Base-by-base conservation (phyloP, 306 rosid species). In the Castanopsis chinensis region DNA sequence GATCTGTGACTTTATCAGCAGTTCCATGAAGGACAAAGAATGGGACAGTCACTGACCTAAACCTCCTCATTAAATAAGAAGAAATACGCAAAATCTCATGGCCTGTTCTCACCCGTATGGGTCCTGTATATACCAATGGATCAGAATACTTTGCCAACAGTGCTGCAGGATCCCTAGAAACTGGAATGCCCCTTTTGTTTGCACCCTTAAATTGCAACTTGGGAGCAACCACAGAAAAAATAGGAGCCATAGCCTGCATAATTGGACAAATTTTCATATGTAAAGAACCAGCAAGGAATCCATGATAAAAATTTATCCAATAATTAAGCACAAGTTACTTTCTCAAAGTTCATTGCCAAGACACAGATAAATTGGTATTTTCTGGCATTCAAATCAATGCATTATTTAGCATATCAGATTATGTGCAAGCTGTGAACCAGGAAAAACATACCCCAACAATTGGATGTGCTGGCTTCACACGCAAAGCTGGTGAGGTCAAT, bases 21-120 rank as follows among this genome's bases (percentile, higher is more conserved):
- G 98, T 96, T 72, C 99, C 99, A 28, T 96, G 99, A 61, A 96
- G 93, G 52, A 96, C 98, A 32, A 93, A 93, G 94, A 96, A 96
- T 51, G 99, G 99, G 69, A 96, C 93, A 0, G 88, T 93, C 78
- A 96, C 92, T 8, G 88, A 84, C 86, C 87, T 89, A 35, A 96
- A 85, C 89, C 88, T 91, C 64, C 92, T 80, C 79, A 73, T 89
- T 41, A 96, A 80, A 74, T 88, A 86, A 0, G 97, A 82, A 4
- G 99, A 91, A 59, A 96, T 91, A 3, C 98, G 92, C 80, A 96
- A 28, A 67, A 96, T 96, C 86, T 96, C 99, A 58, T 96, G 91
- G 27, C 99, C 99, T 28, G 99, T 96, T 85, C 99, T 90, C 52
- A 96, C 94, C 85, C 99, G 90, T 45, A 96, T 93, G 20, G 98